These are phyloP conservation scores for Populus davidiana DNA, from an alignment of 345 rosid species.

Conservation along the genomic window DNA sequence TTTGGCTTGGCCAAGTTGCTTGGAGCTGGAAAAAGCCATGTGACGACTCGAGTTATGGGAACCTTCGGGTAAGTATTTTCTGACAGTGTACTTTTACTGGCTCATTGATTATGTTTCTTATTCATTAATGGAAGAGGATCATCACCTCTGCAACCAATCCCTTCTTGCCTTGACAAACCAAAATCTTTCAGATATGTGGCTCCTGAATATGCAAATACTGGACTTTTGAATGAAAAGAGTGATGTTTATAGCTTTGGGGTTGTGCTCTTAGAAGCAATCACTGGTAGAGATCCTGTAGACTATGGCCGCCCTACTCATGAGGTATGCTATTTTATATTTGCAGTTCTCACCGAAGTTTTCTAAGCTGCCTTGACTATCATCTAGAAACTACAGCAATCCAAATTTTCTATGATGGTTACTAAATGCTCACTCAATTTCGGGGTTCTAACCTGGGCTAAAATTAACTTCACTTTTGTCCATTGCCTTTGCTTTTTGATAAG, in stretches of 20 bases:
- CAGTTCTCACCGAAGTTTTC: background rate
- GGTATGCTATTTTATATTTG: slow-evolving; percentile 40
- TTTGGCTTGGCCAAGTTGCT: slow-evolving; percentile 97
- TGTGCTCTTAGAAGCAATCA: slow-evolving; percentile 80
- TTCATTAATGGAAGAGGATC: background rate
- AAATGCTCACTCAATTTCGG: background rate
- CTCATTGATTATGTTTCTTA: background rate
- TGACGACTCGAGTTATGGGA: slow-evolving; percentile 98
- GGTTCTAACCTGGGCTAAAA: background rate
- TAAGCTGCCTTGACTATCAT: background rate
- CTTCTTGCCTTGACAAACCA: background rate
- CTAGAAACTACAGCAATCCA: background rate
- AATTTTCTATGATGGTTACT: slow-evolving; percentile 3
- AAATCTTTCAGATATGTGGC: slow-evolving; percentile 74
- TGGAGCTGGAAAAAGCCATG: slow-evolving; percentile 94
- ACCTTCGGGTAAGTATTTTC: slow-evolving; percentile 74
- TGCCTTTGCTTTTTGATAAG: background rate
- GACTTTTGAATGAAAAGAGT: slow-evolving; percentile 95
- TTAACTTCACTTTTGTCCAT: background rate
- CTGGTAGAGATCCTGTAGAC: slow-evolving; percentile 97
- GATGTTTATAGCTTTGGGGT: slow-evolving; percentile 99
- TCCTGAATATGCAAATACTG: slow-evolving; percentile 97
- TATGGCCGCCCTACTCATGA: slow-evolving; percentile 82
- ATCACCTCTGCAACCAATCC: background rate
- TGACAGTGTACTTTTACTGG: background rate